Base-by-base conservation (phyloP, 2,329 filamentous ascomycete species). In the Penicillium sp. region DNA sequence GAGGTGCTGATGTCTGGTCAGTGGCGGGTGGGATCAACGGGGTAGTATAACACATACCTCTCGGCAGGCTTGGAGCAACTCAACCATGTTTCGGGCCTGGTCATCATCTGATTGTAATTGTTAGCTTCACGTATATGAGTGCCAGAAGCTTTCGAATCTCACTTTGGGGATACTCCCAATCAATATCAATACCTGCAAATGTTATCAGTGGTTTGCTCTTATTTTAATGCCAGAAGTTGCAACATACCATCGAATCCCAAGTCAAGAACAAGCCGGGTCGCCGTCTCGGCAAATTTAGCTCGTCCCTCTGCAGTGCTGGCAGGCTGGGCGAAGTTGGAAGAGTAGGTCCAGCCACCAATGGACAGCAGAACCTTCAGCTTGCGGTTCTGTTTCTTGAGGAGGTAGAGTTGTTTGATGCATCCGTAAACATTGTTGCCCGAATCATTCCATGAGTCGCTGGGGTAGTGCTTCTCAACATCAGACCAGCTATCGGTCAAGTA, bases 281-380 rank as follows among this genome's bases (percentile, higher is more conserved):
- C 86, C 24, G 84, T 84, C 44, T 81, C 78, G 1, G 89, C 90
- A 68, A 96, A 93, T 3, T 61, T 81, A 62, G 78, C 75, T 7
- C 90, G 82, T 3, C 86, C 84, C 1, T 77, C 74, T 0, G 80
- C 78, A 0, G 85, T 87, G 1, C 82, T 82, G 0, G 85, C 85
- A 0, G 90, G 89, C n/a, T 71, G 76, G 2, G 82, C 79, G 75
- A 96, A 95, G 76, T 93, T 93, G 73, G 84, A 73, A 2, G 87
- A 89, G 72, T 88, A 90, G 0, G 86, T 90, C 86, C 88, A 95
- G 16, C 91, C 91, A 42, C 91, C 91, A 58, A 96, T 90, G 53
- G 89, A 92, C 4, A 97, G 83, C 13, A 97, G 82, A 3, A 89
- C 82, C 75, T 96, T 96, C 56, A 96, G 75, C 52, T 90, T 85